Evolutionary conservation across 495 filamentous ascomycete genomes (phyloP), one percentile per base, ranked within the genome.

Genomic region (Trichoderma erinaceum): DNA sequence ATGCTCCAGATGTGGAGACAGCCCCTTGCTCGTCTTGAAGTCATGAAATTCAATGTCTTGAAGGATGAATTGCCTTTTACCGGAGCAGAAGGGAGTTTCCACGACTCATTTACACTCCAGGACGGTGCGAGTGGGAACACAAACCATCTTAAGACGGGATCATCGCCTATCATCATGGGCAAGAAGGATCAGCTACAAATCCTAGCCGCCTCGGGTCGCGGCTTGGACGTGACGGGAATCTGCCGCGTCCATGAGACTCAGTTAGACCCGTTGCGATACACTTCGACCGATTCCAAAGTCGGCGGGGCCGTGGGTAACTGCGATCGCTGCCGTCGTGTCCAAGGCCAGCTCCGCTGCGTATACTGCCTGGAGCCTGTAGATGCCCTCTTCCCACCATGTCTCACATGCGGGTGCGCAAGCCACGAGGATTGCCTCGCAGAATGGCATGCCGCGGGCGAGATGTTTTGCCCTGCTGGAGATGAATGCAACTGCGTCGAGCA

Each of bases 1-100:
- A 83, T 96, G 71, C 82, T 97, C 2, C 88, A 86, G 58, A 85
- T 89, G 68, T 97, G 94, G 93, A 84, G 85, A n/a, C 81, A 94
- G 10, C 88, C 89, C 0, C 81, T 91, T 5, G 83, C 88, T 41
- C 83, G 89, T 21, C 85, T 92, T 8, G 92, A 97, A 77, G 85
- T 97, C 25, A 80, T 96, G 67, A 96, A 96, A 72, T 94, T 93
- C 75, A 90, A 92, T 61, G 83, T 85, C 5, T 75, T 90, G 52
- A 81, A 79, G 70, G 79, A 83, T 21, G 77, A 81, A 70, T 70
- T 32, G 52, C 43, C 65, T 11, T 52, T 71, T 64, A 23, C 75
- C 67, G 48, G 69, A 27, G 32, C 70, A 41, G 46, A 77, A 66
- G 67, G 69, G 69, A 67, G 75, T 50, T 76, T 74, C 56, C 71